A percentile compares a stretch with the other conserved stretches of the same genome.
Conservation (phyloP, 371 early-diverging fungal species). For the Actinomucor elegans region DNA sequence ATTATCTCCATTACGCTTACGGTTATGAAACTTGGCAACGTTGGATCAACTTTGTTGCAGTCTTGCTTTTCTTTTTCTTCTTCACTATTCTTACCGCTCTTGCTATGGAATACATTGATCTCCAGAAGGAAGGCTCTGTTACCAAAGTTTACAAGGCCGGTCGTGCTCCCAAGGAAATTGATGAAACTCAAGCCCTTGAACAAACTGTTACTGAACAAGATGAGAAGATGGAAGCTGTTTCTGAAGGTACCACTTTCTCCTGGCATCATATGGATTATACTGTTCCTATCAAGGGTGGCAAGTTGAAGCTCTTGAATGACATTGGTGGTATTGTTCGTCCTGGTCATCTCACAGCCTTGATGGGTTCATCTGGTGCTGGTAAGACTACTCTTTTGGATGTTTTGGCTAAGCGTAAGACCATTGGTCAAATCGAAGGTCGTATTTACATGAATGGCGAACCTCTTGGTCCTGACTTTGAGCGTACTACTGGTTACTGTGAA, state of each 20-base stretch:
- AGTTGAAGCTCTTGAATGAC: conserved; percentile 51
- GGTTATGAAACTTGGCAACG: conserved; percentile 42
- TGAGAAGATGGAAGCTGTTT: conserved; percentile 36
- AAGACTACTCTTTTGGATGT: conserved; percentile 90
- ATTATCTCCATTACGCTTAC: conserved; percentile 47
- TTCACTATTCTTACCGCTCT: conserved; percentile 53
- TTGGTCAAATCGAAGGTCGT: conserved; percentile 73
- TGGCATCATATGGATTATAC: conserved; percentile 62
- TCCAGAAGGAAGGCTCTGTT: conserved; percentile 53
- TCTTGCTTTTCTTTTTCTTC: conserved; percentile 54
- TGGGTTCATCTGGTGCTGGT: conserved; percentile 89
- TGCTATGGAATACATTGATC: conserved; percentile 55
- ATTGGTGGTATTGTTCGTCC: conserved; percentile 59
- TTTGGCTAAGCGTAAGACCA: conserved; percentile 77
- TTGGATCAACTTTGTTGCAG: conserved; percentile 63
- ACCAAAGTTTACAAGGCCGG: conserved; percentile 58
- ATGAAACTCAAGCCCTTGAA: conserved; percentile 19
- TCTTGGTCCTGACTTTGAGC: conserved; percentile 61
- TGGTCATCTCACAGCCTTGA: conserved; percentile 73
- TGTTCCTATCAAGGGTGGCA: conserved; percentile 59
- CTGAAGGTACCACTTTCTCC: conserved; percentile 54
- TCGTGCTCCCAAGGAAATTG: conserved; percentile 28
- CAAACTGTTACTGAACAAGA: conserved; percentile 25
- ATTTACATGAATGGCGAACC: conserved; percentile 66
- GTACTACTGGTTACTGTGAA: conserved; percentile 79